phyloP scores from a whole-genome alignment of 1,284 basidiomycete genomes.

The Ceratobasidium sp. region DNA sequence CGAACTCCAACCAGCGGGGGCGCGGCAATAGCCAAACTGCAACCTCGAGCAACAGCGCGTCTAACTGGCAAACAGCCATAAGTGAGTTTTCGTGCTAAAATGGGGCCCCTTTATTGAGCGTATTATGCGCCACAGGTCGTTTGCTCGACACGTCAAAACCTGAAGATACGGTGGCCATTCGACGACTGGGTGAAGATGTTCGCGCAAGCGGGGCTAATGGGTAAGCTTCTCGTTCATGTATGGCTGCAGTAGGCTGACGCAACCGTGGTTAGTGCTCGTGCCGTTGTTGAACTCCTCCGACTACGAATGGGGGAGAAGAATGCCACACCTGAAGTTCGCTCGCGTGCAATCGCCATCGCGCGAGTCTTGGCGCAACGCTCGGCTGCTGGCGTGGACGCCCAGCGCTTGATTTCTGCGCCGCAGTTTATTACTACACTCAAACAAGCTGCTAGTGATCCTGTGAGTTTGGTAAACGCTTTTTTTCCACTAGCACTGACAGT shows the following conservation, averaged over 20 bases:
- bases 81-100: constrained; percentile 4
- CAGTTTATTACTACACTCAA: constrained; percentile 29
- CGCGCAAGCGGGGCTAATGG: constrained; percentile 29
- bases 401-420: constrained; percentile 27
- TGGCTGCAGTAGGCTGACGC: neutral
- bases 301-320: constrained; percentile 24
- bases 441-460: constrained; percentile 24
- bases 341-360: constrained; percentile 28
- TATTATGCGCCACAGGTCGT: neutral
- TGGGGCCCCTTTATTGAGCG: neutral
- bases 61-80: constrained; percentile 28
- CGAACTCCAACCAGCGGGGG: constrained; percentile 17
- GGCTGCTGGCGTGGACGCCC: constrained; percentile 24
- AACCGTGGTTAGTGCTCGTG: constrained; percentile 20
- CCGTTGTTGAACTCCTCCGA: constrained; percentile 29
- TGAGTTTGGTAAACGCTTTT: neutral
- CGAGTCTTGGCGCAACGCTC: constrained; percentile 32
- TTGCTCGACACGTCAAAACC: constrained; percentile 32
- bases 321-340: constrained; percentile 10
- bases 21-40: constrained; percentile 17
- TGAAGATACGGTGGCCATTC: constrained; percentile 25
- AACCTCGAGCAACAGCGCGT: constrained; percentile 26
- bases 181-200: constrained; percentile 37
- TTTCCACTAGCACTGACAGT: neutral
- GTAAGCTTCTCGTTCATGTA: neutral